Evolutionary conservation across 495 filamentous ascomycete genomes (phyloP).

Genomic region (Aspergillus incahuasiensis): DNA sequence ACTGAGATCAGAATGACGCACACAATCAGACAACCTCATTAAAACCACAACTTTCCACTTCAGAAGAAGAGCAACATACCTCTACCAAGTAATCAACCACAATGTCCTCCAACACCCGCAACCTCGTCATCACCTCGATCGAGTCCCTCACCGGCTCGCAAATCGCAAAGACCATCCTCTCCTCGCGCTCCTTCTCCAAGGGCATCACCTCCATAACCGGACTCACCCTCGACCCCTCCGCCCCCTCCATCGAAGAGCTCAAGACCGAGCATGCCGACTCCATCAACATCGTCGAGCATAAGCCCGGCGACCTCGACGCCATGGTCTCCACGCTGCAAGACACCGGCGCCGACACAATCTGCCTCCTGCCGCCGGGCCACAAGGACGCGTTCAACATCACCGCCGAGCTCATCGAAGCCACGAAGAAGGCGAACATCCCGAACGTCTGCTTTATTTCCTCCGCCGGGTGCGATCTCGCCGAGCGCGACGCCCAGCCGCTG

Average conservation of each 20-base stretch:
- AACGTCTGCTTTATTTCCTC: conserved; percentile 51
- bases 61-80: too few species aligned
- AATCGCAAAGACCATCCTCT: conserved; percentile 51
- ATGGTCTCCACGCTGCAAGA: conserved; percentile 37
- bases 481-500: conserved; percentile 45
- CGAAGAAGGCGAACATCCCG: conserved; percentile 44
- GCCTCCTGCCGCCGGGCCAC: conserved; percentile 48
- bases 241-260: conserved; percentile 50
- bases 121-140: conserved; percentile 35
- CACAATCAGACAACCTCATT: too few species aligned
- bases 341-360: conserved; percentile 47
- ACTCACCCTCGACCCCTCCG: conserved; percentile 42
- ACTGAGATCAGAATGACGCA: too few species aligned
- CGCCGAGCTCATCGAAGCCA: conserved; percentile 44
- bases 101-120: background rate
- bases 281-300: conserved; percentile 43
- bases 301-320: conserved; percentile 36
- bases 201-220: conserved; percentile 37
- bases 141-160: conserved; percentile 54
- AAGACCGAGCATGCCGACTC: conserved; percentile 43
- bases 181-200: conserved; percentile 36
- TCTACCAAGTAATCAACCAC: too few species aligned
- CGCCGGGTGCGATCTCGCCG: conserved; percentile 52
- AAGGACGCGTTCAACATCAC: conserved; percentile 46
- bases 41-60: too few species aligned